Evolutionary conservation across 345 rosid genomes (phyloP).

Genomic region (Euphorbia peplus): DNA sequence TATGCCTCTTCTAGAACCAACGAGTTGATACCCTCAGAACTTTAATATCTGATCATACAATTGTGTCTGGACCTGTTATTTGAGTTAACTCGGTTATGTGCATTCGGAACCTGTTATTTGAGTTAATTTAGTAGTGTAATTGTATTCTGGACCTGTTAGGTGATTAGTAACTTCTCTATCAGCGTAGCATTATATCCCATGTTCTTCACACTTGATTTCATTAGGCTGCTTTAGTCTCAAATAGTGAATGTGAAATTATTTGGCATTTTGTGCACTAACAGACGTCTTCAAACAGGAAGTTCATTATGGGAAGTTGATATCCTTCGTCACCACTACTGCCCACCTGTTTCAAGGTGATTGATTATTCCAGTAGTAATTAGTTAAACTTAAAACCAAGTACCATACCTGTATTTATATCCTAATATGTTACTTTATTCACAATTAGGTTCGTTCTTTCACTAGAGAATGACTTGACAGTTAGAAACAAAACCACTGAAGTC

Average conservation of each 20-base stretch:
- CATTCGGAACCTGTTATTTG: too few relatives aligned
- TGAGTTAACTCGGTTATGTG: too few relatives aligned
- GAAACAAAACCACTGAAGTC: constrained; percentile 77
- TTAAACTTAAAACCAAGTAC: not conserved
- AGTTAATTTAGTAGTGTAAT: not conserved
- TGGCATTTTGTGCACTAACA: not conserved
- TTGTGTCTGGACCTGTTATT: too few relatives aligned
- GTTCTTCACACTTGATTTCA: not conserved
- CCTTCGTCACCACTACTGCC: constrained; percentile 87
- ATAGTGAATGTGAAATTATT: not conserved
- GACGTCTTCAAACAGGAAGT: constrained; percentile 50
- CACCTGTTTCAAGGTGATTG: constrained; percentile 89
- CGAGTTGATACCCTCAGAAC: too few relatives aligned
- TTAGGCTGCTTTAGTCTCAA: not conserved
- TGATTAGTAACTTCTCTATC: not conserved
- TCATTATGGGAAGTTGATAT: constrained; percentile 93
- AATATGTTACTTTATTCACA: not conserved
- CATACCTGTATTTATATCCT: not conserved
- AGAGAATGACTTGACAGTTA: constrained; percentile 82
- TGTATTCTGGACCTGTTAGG: not conserved
- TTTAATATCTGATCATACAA: too few relatives aligned
- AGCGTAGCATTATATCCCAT: not conserved
- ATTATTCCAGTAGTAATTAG: not conserved
- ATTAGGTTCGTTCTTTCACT: constrained; percentile 74
- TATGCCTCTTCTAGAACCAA: not conserved